Evolutionary conservation across 2,329 filamentous ascomycete species (phyloP).

Genomic region (Xylaria sp.): DNA sequence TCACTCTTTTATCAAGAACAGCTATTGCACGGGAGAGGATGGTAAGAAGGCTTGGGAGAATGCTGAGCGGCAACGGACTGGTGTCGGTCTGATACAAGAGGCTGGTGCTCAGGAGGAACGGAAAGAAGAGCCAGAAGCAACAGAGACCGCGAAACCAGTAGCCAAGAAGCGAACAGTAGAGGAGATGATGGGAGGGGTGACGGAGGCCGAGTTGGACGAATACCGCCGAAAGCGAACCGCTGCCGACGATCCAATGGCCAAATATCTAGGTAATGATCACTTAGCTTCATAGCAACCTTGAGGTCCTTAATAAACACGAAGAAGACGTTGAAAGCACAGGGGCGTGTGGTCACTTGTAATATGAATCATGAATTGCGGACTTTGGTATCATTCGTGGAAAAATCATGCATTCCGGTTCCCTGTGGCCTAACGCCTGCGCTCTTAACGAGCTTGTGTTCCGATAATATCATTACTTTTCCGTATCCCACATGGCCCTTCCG

Average conservation of each 20-base stretch:
- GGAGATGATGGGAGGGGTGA: constrained; percentile 72
- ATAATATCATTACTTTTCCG: constrained; percentile 33
- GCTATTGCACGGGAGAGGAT: constrained; percentile 91
- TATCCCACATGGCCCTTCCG: constrained; percentile 27
- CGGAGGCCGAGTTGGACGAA: constrained; percentile 79
- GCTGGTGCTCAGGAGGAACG: constrained; percentile 24
- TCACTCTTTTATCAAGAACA: constrained; percentile 90
- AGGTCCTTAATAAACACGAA: not conserved
- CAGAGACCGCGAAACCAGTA: constrained; percentile 22
- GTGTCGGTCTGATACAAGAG: constrained; percentile 38
- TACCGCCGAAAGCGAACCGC: constrained; percentile 71
- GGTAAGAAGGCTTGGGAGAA: constrained; percentile 77
- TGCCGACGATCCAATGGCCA: constrained; percentile 82
- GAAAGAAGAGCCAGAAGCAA: constrained; percentile 22
- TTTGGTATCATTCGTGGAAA: constrained; percentile 23
- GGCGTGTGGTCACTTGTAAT: constrained; percentile 13
- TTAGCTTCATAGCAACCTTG: constrained; percentile 40
- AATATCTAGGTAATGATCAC: constrained; percentile 69
- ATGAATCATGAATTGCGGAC: constrained; percentile 21
- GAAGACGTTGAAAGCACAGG: constrained; percentile 4
- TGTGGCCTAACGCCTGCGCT: constrained; percentile 51
- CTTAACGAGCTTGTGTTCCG: constrained; percentile 39
- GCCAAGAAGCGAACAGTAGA: constrained; percentile 68
- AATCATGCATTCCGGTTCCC: constrained; percentile 35
- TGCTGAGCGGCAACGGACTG: constrained; percentile 56